Base-by-base conservation (phyloP, 2,329 filamentous ascomycete genomes). In the Botryotinia convoluta region DNA sequence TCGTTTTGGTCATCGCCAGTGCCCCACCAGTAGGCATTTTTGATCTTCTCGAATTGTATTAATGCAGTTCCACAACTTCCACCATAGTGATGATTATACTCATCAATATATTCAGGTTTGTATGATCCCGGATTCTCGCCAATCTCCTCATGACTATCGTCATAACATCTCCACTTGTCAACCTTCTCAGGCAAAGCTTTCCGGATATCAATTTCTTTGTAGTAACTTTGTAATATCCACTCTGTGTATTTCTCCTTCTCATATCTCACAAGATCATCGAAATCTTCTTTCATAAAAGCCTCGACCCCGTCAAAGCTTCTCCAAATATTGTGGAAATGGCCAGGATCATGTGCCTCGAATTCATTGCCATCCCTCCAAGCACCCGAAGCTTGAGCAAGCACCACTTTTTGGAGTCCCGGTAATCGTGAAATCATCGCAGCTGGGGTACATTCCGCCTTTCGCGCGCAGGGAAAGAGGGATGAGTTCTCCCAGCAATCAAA, bases 11-110 rank as follows among this genome's bases (percentile, higher is more conserved):
- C 29, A 16, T 54, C 64, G 6, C 12, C 32, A 35, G n/a, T 3
- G 16, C 60, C 68, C 29, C 32, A 70, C 68, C 68, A 70, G 59
- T 37, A 70, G 10, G 35, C 68, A n/a, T 44, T 44, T 48, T 70
- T 20, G 12, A 70, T 48, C 32, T 48, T 70, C 12, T 70, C 68
- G 29, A 63, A 63, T 29, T 26, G 29, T 63, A 63, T 37, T 16
- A 63, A n/a, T 45, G 68, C 68, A 6, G n/a, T 8, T 63, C 68
- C 68, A 37, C 68, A 63, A 63, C 45, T 44, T 8, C 54, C 54
- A 37, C 37, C 35, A 26, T 35, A 4, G 26, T 29, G 29, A 10
- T 45, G 45, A 18, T 12, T 44, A 29, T 42, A 10, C 39, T 63
- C 39, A n/a, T 63, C 18, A 20, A 37, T 8, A 20, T n/a, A 29